Conservation (phyloP, 768 basidiomycete species). For the Lactarius trivialis region DNA sequence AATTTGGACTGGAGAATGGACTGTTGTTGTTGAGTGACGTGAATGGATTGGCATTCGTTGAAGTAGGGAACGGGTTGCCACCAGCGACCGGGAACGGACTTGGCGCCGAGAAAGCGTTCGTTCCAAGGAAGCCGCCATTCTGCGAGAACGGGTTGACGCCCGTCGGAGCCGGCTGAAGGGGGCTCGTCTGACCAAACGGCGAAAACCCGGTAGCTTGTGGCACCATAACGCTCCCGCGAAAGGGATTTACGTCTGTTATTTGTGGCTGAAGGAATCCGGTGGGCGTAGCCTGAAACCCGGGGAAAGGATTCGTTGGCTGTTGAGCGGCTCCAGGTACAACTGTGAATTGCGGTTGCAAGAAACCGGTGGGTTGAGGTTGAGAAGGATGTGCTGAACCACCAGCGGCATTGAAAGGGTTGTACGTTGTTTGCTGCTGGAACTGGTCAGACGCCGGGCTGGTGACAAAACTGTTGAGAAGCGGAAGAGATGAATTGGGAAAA, state of each 20-base stretch:
- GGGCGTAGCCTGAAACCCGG: slow-evolving; percentile 49
- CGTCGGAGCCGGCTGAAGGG: slow-evolving; percentile 12
- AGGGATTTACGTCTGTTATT: slow-evolving; percentile 55
- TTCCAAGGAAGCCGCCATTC: slow-evolving; percentile 2
- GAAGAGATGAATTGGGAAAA: not conserved
- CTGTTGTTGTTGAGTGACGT: not conserved
- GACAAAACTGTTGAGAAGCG: slow-evolving; percentile 5
- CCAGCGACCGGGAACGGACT: slow-evolving; percentile 9
- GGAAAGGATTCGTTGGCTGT: slow-evolving; percentile 28
- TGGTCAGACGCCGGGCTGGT: slow-evolving; percentile 43
- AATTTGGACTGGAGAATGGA: not conserved
- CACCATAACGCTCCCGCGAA: slow-evolving; percentile 62
- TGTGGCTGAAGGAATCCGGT: slow-evolving; percentile 47
- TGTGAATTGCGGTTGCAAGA: slow-evolving; percentile 31
- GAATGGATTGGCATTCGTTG: slow-evolving; percentile 10
- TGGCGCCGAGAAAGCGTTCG: slow-evolving; percentile 3
- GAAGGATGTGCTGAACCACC: slow-evolving; percentile 45
- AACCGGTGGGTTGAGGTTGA: slow-evolving; percentile 46
- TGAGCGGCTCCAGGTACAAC: slow-evolving; percentile 12
- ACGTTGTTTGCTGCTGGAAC: slow-evolving; percentile 50
- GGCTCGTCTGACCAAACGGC: slow-evolving; percentile 14
- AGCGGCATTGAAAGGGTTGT: slow-evolving; percentile 74
- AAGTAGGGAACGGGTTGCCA: slow-evolving; percentile 14
- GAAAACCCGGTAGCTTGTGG: slow-evolving; percentile 20
- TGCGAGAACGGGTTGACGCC: slow-evolving; percentile 19